phyloP scores from a whole-genome alignment of 352 stramenopile genomes.

The Elongisporangium senticosum region DNA sequence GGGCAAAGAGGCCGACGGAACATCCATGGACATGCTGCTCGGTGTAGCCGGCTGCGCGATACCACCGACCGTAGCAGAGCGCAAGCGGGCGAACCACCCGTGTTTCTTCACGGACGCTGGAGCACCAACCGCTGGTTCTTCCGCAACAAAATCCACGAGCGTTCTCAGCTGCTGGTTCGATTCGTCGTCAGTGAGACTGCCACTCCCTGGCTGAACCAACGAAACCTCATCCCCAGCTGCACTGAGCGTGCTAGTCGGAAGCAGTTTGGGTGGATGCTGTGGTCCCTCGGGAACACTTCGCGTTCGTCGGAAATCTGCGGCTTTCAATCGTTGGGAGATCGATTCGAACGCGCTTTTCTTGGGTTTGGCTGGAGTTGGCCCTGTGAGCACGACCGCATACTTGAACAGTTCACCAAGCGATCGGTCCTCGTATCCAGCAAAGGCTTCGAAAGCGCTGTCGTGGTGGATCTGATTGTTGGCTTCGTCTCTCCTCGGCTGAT shows the following conservation, averaged over 20 bases:
- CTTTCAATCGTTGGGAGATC: constrained; percentile 32
- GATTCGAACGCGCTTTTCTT: constrained; percentile 24
- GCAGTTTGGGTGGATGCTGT: constrained; percentile 10
- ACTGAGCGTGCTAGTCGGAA: not conserved
- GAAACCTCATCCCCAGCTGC: not conserved
- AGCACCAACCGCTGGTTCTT: constrained; percentile 29
- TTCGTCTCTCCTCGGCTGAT: not conserved
- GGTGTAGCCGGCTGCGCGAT: not conserved
- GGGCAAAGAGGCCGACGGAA: not conserved
- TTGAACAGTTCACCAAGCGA: constrained; percentile 62
- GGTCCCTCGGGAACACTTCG: constrained; percentile 35
- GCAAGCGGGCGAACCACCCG: constrained; percentile 22
- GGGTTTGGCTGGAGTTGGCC: constrained; percentile 25
- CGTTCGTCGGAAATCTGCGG: constrained; percentile 33
- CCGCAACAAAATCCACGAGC: constrained; percentile 20
- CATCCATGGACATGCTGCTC: not conserved
- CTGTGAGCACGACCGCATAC: constrained; percentile 60
- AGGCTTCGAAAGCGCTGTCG: constrained; percentile 14
- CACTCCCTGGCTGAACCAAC: not conserved
- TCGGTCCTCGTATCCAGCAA: constrained; percentile 33
- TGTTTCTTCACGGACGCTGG: constrained; percentile 18
- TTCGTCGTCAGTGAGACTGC: not conserved
- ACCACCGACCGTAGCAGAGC: constrained; percentile 1
- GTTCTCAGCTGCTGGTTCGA: constrained; percentile 17
- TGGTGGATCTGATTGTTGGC: constrained; percentile 29